A percentile compares a stretch with the other conserved stretches of the same genome.
Conservation (phyloP, 257 asterid species). For the Nicotiana obtusifolia region DNA sequence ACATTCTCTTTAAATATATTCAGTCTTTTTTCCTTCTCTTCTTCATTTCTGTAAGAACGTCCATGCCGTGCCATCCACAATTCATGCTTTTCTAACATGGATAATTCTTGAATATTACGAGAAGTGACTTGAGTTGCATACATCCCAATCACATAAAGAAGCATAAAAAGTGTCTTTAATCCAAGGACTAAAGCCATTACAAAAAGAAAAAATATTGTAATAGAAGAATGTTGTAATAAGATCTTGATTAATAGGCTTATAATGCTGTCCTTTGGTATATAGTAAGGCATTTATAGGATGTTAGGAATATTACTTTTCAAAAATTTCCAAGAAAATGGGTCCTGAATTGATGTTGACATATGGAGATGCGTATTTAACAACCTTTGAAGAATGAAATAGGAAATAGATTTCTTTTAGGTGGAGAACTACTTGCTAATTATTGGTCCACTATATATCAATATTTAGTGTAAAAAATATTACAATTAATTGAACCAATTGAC, state of each 20-base stretch:
- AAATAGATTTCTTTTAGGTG: background rate
- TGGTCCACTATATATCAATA: background rate
- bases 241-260: background rate
- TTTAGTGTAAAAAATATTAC: no score
- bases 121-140: background rate
- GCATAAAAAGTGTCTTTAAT: background rate
- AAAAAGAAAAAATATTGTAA: background rate
- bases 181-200: background rate
- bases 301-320: background rate
- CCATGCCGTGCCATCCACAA: slow-evolving; percentile 15
- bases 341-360: background rate
- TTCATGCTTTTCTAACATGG: slow-evolving; percentile 10
- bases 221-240: background rate
- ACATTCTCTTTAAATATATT: background rate
- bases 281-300: background rate
- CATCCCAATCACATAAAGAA: background rate
- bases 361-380: background rate
- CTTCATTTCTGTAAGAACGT: background rate
- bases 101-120: background rate
- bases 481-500: no score
- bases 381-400: background rate
- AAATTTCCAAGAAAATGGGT: background rate
- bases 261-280: background rate
- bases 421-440: background rate
- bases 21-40: background rate